Base-by-base conservation (phyloP, 139 green algal species). In the Chlamydomonas incerta region DNA sequence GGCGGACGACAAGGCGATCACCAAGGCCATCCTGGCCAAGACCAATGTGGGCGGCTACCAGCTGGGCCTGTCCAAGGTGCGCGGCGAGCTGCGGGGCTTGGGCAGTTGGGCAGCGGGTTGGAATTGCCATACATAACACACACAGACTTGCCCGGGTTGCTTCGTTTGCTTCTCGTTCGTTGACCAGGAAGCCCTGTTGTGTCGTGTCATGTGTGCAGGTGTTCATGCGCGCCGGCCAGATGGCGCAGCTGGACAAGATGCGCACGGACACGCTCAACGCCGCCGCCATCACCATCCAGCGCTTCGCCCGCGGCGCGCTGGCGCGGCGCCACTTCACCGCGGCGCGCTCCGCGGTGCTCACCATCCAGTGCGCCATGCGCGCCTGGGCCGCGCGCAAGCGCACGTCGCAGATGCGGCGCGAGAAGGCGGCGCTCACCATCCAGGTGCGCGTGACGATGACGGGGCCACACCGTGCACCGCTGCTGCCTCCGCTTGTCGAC, bases 241-340 rank as follows among this genome's bases (percentile, higher is more conserved):
- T 99, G 96, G 97, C 95, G 2, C 82, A 96, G 73, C 92, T 99
- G 72, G 96, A 99, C 90, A 98, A 97, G 93, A 82, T 93, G 80
- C 91, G 96, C 71, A 98, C 92, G 0, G 95, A 99, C 31, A 84
- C 95, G 73, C 88, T 99, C 67, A 96, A 98, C 90, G 74, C 17
- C 3, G 93, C 94, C 2, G 97, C 98, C 23, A 90, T 90, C 33
- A 92, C 72, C 29, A 92, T 99, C 74, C 95, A 98, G 93, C 89
- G 90, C 65, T 88, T 93, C 70, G 90, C 87, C 62, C 92, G 93
- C 33, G 93, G 92, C 60, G 94, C 88, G 67, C 81, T 98, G 57
- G 93, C 90, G 15, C 89, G 93, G 29, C 74, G 57, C 47, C 70
- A 72, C 62, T 87, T 67, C 74, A 26, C 35, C 11, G 70, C 60